These are phyloP conservation scores for Aphanomyces stellatus DNA, from an alignment of 352 stramenopile species.

Conservation along the genomic window DNA sequence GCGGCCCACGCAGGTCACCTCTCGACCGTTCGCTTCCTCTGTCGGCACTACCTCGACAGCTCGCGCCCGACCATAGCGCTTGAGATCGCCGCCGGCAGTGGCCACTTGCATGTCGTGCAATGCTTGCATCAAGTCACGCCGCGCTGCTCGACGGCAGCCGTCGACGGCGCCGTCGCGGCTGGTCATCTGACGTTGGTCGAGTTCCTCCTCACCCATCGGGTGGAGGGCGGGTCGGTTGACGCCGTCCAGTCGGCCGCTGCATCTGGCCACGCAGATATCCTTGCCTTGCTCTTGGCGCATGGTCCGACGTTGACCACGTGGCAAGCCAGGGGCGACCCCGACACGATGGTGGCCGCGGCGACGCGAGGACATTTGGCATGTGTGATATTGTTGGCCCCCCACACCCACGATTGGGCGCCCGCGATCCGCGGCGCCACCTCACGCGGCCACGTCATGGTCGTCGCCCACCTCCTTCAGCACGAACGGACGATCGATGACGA, in stretches of 20 bases:
- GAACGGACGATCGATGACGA: neutral
- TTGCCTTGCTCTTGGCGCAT: slow-evolving; percentile 23
- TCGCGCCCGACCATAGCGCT: slow-evolving; percentile 20
- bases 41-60: neutral
- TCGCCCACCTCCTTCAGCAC: neutral
- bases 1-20: neutral
- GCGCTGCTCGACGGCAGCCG: slow-evolving; percentile 21
- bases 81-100: slow-evolving; percentile 28
- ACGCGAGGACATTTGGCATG: neutral
- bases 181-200: neutral
- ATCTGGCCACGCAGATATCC: slow-evolving; percentile 24
- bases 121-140: slow-evolving; percentile 27
- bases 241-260: slow-evolving; percentile 24
- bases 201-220: slow-evolving; percentile 24
- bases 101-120: slow-evolving; percentile 26
- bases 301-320: too few species aligned
- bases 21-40: neutral
- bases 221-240: slow-evolving; percentile 25
- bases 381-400: neutral
- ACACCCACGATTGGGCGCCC: neutral
- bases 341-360: neutral
- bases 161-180: neutral
- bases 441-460: neutral
- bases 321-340: too few species aligned
- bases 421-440: neutral